These are phyloP conservation scores for Phytopythium sindhum DNA, from an alignment of 352 stramenopile genomes.

Conservation along the genomic window DNA sequence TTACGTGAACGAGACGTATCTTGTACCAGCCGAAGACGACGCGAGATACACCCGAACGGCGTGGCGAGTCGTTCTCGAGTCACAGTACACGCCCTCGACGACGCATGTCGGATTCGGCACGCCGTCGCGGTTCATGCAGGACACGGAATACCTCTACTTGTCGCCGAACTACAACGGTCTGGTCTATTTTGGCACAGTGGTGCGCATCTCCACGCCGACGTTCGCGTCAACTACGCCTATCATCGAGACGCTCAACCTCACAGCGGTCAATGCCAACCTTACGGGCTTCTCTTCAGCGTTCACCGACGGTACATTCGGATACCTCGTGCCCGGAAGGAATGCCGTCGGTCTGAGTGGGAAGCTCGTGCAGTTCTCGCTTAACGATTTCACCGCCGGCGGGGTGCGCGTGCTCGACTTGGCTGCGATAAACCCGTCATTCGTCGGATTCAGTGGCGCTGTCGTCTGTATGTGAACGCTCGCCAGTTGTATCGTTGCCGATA, in stretches of 20 bases:
- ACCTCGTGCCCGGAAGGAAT: conserved; percentile 66
- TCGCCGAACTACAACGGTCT: conserved; percentile 62
- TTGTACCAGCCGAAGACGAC: conserved; percentile 40
- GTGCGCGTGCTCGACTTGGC: conserved; percentile 50
- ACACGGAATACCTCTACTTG: conserved; percentile 71
- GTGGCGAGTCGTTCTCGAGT: conserved; percentile 52
- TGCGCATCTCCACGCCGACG: conserved; percentile 50
- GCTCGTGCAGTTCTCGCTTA: conserved; percentile 50
- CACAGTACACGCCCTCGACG: conserved; percentile 37
- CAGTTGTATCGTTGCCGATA: neutral
- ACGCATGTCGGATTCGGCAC: conserved; percentile 34
- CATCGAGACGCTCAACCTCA: conserved; percentile 57
- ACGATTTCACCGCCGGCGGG: conserved; percentile 35
- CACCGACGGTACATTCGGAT: conserved; percentile 51
- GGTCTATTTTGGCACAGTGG: conserved; percentile 41
- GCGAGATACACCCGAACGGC: conserved; percentile 35
- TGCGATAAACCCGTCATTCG: conserved; percentile 44
- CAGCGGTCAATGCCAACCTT: conserved; percentile 32
- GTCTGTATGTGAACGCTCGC: conserved; percentile 36
- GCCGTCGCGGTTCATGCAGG: conserved; percentile 27
- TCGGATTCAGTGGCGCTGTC: conserved; percentile 62
- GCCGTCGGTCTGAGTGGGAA: conserved; percentile 56
- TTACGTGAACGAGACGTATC: conserved; percentile 70
- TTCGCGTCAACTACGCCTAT: conserved; percentile 43
- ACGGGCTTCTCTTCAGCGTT: conserved; percentile 59